Percentiles rank a stretch among this genome's conserved stretches.
Evolutionary conservation across 805 yeast genomes (phyloP).

Genomic region (Nakazawaea peltata): DNA sequence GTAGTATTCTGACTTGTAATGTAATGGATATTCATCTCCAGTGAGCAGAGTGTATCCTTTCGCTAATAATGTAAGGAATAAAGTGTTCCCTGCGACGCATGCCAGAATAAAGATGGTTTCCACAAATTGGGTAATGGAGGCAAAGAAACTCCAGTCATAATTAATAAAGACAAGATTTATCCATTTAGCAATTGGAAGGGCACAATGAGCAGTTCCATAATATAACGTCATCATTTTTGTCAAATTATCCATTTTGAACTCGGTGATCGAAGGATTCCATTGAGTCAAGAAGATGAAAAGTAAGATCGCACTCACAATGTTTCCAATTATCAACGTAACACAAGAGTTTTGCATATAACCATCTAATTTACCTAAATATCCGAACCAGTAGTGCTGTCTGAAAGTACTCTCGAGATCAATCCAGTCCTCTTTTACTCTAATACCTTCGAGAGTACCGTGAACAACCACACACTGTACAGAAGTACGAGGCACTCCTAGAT

Average conservation of each 20-base stretch:
- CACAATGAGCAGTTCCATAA: conserved; percentile 1
- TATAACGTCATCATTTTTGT: conserved; percentile 3
- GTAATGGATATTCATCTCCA: conserved; percentile 4
- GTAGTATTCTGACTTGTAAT: neutral
- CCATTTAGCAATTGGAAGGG: neutral
- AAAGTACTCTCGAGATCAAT: no score
- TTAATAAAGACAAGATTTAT: neutral
- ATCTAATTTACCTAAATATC: no score
- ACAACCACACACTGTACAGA: no score
- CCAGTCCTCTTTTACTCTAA: no score
- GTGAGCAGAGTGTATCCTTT: conserved; percentile 6
- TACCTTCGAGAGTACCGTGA: no score
- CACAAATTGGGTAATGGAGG: neutral
- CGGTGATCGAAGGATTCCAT: conserved; percentile 4
- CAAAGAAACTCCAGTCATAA: neutral
- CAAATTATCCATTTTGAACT: conserved; percentile 3
- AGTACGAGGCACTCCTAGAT: no score
- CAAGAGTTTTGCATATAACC: no score
- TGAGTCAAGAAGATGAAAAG: neutral
- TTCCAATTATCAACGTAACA: no score
- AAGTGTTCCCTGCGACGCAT: neutral
- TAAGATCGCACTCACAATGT: neutral
- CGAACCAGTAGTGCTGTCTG: no score
- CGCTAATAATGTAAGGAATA: neutral
- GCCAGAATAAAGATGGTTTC: neutral